These are phyloP conservation scores for Rubroshorea leprosula DNA, from an alignment of 345 rosid species.

Conservation along the genomic window DNA sequence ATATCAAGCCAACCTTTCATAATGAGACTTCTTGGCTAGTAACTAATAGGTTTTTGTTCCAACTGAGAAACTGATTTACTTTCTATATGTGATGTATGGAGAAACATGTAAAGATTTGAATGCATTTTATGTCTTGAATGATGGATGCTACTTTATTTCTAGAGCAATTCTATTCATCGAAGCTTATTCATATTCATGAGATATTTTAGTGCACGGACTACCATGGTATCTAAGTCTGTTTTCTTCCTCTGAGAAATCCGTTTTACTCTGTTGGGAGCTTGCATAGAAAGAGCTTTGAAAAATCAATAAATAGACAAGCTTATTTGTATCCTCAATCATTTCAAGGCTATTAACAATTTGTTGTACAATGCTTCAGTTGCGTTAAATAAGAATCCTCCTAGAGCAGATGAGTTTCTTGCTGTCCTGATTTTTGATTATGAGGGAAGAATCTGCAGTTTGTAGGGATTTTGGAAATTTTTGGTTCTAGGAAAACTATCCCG, in stretches of 20 bases:
- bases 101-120: background rate
- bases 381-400: conserved; percentile 74
- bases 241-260: background rate
- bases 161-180: background rate
- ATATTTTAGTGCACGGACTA: background rate
- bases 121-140: background rate
- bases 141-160: conserved; percentile 5
- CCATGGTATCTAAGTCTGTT: background rate
- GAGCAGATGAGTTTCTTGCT: conserved; percentile 97
- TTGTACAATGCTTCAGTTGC: conserved; percentile 70
- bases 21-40: conserved; percentile 98
- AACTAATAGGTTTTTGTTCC: conserved; percentile 22
- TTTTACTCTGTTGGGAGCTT: conserved; percentile 42
- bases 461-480: too few relatives aligned
- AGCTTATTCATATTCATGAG: background rate
- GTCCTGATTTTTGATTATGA: conserved; percentile 87
- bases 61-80: conserved; percentile 3
- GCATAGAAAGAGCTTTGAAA: conserved; percentile 94
- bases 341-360: conserved; percentile 89
- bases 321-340: conserved; percentile 83
- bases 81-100: background rate
- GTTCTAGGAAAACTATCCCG: too few relatives aligned
- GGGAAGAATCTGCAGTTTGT: too few relatives aligned
- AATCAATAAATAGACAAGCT: conserved; percentile 94
- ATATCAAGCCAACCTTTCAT: conserved; percentile 74